A percentile compares a stretch with the other conserved stretches of the same genome.
Conservation (phyloP, 1,284 basidiomycete genomes). For the Ustilago bromivora region DNA sequence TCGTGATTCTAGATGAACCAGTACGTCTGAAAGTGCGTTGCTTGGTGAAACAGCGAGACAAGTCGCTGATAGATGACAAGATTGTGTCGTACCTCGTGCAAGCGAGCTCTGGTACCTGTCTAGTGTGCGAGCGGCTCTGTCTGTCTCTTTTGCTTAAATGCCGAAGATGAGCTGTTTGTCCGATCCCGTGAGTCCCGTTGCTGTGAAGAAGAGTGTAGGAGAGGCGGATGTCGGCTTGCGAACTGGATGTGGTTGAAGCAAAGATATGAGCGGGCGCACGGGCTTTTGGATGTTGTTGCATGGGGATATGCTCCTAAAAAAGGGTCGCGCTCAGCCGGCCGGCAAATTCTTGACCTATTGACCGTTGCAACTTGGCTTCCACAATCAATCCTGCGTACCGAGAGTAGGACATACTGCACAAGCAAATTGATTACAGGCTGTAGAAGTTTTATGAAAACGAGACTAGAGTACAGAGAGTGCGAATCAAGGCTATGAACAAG, state of each 20-base stretch:
- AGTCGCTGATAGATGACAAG: too few species aligned
- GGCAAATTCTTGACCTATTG: not conserved
- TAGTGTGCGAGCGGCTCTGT: not conserved
- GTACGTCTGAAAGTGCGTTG: too few species aligned
- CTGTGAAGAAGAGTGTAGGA: not conserved
- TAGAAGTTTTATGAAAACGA: conserved; percentile 3
- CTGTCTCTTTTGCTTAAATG: too few species aligned
- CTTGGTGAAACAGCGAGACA: too few species aligned
- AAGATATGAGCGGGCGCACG: conserved; percentile 10
- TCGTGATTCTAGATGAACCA: too few species aligned
- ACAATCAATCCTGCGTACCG: not conserved
- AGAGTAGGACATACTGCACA: too few species aligned
- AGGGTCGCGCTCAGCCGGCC: conserved; percentile 19
- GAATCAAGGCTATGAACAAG: conserved; percentile 23
- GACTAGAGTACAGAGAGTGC: conserved; percentile 44
- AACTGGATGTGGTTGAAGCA: not conserved
- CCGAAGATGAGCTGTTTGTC: too few species aligned
- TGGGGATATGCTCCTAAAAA: conserved; percentile 13
- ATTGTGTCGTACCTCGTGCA: too few species aligned
- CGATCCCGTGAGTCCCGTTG: not conserved
- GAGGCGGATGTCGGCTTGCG: not conserved
- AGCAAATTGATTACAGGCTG: not conserved
- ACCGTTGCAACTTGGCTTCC: not conserved
- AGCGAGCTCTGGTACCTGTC: too few species aligned
- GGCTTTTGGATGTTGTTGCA: conserved; percentile 10